Evolutionary conservation across 2,329 filamentous ascomycete species (phyloP).

Genomic region (Fusarium concolor): DNA sequence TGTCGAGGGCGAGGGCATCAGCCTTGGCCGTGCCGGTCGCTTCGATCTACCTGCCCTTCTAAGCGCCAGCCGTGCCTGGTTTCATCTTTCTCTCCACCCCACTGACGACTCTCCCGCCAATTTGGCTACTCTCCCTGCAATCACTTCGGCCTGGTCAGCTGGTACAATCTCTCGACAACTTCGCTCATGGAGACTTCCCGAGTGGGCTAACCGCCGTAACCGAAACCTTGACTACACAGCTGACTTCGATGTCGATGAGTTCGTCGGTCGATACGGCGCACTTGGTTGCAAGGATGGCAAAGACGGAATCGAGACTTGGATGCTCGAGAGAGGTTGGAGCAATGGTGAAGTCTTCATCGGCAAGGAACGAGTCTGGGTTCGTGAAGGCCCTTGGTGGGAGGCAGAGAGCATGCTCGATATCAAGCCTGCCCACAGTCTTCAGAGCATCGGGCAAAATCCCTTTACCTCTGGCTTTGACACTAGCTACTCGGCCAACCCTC

Average conservation of each 20-base stretch:
- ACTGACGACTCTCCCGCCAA: conserved; percentile 85
- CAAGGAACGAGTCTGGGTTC: conserved; percentile 93
- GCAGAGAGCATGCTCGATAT: conserved; percentile 95
- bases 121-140: conserved; percentile 76
- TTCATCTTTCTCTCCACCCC: conserved; percentile 90
- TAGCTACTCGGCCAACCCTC: conserved; percentile 77
- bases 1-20: conserved; percentile 79
- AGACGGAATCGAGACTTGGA: conserved; percentile 94
- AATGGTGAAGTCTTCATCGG: conserved; percentile 96
- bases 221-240: conserved; percentile 94
- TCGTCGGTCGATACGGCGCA: conserved; percentile 81
- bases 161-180: conserved; percentile 92
- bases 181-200: conserved; percentile 90
- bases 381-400: conserved; percentile 96
- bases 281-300: conserved; percentile 90
- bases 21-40: conserved; percentile 80
- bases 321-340: conserved; percentile 95
- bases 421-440: conserved; percentile 70
- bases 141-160: conserved; percentile 91
- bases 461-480: conserved; percentile 68
- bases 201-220: conserved; percentile 96
- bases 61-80: conserved; percentile 91
- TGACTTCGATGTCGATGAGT: conserved; percentile 95
- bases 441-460: conserved; percentile 59
- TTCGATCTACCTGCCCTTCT: conserved; percentile 81